These are phyloP conservation scores for Chlorella sp. DNA, from an alignment of 139 green algal species.

Conservation along the genomic window DNA sequence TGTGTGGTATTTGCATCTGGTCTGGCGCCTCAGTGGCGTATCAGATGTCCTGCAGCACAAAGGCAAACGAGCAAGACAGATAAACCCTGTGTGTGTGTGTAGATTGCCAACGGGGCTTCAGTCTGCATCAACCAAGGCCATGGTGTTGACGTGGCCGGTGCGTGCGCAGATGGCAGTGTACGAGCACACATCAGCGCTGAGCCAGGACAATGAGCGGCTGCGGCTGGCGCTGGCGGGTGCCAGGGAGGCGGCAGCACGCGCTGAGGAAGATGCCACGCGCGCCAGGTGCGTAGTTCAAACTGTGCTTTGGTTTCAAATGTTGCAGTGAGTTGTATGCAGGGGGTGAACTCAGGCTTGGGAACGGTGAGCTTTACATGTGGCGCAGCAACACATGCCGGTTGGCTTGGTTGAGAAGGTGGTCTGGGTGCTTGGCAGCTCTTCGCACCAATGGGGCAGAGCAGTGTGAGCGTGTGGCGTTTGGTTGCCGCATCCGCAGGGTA, in stretches of 20 bases:
- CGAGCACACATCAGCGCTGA: constrained; percentile 12
- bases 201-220: constrained; percentile 20
- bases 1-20: no score
- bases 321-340: neutral
- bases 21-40: no score
- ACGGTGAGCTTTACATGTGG: neutral
- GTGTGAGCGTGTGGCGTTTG: neutral
- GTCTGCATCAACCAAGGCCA: no score
- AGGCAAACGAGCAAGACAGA: no score
- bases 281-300: neutral
- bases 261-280: constrained; percentile 21
- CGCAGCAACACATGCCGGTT: neutral
- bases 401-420: neutral
- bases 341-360: no score
- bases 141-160: no score
- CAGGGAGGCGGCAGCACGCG: constrained; percentile 13
- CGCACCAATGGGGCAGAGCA: neutral
- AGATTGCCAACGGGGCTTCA: no score
- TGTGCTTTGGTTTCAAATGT: neutral
- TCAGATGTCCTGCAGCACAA: no score
- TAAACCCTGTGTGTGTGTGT: no score
- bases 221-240: neutral
- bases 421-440: neutral
- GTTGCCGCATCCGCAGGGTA: neutral
- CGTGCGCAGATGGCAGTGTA: constrained; percentile 23